Evolutionary conservation across 495 filamentous ascomycete genomes (phyloP).

Genomic region (Pyrenula aspistea): DNA sequence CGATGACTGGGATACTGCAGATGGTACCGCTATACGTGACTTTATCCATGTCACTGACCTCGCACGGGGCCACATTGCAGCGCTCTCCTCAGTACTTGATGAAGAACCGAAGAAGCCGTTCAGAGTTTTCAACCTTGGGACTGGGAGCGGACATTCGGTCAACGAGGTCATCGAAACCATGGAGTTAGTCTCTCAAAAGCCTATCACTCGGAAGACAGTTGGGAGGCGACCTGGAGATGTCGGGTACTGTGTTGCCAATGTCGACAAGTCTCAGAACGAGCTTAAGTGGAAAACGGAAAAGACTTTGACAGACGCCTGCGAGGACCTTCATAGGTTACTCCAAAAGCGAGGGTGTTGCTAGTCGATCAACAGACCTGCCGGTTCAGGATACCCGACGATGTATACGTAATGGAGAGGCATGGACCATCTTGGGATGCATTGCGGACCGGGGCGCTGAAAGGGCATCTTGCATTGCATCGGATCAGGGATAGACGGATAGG

Average conservation of each 20-base stretch:
- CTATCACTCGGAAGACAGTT: slow-evolving; percentile 48
- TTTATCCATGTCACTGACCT: slow-evolving; percentile 56
- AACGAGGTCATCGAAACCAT: slow-evolving; percentile 37
- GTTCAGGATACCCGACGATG: not conserved
- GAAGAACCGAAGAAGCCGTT: slow-evolving; percentile 29
- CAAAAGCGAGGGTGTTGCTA: not conserved
- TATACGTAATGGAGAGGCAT: not conserved
- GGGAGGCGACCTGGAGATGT: slow-evolving; percentile 68
- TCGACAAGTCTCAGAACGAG: slow-evolving; percentile 70
- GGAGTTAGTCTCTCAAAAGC: slow-evolving; percentile 26
- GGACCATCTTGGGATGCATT: not conserved
- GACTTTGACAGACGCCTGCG: slow-evolving; percentile 71
- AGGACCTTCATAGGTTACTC: slow-evolving; percentile 66
- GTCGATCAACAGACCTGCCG: not conserved
- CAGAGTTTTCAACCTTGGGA: slow-evolving; percentile 41
- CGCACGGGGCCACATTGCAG: slow-evolving; percentile 52
- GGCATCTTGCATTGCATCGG: not conserved
- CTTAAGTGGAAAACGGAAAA: slow-evolving; percentile 82
- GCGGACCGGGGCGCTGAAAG: not conserved
- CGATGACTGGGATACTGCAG: slow-evolving; percentile 50
- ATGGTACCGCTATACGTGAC: slow-evolving; percentile 47
- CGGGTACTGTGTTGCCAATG: slow-evolving; percentile 68
- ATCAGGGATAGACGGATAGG: not conserved
- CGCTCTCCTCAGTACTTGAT: slow-evolving; percentile 28
- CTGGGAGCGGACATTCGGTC: slow-evolving; percentile 38